These are phyloP conservation scores for Myotisia sp. DNA, from an alignment of 2,329 filamentous ascomycete genomes.

Conservation along the genomic window DNA sequence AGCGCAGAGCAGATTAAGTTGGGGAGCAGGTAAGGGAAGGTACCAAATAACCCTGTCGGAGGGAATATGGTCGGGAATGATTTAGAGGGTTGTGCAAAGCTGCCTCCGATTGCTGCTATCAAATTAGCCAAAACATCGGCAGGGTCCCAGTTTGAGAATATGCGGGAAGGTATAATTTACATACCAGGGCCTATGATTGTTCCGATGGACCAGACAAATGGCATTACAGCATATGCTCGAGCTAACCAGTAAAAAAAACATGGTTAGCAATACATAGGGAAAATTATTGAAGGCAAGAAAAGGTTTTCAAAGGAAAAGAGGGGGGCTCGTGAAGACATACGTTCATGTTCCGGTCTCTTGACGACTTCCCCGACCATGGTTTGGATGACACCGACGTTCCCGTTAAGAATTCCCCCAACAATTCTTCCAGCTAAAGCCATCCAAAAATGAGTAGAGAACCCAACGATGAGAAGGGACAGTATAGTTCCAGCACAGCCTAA, in stretches of 20 bases:
- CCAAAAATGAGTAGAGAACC: constrained; percentile 60
- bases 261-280: neutral
- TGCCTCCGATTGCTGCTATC: constrained; percentile 61
- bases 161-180: neutral
- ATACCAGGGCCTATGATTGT: constrained; percentile 64
- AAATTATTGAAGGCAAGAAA: no score
- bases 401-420: constrained; percentile 71
- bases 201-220: constrained; percentile 75
- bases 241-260: constrained; percentile 30
- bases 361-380: constrained; percentile 95
- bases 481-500: constrained; percentile 63
- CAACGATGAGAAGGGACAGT: constrained; percentile 67
- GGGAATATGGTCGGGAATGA: constrained; percentile 62
- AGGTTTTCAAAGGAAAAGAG: constrained; percentile 1
- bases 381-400: constrained; percentile 80
- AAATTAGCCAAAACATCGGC: constrained; percentile 2
- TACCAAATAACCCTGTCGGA: constrained; percentile 53
- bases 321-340: constrained; percentile 18
- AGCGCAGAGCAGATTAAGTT: constrained; percentile 71
- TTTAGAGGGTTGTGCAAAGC: constrained; percentile 63
- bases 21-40: constrained; percentile 74
- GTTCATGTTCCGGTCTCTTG: constrained; percentile 70
- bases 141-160: no score
- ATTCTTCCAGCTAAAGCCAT: constrained; percentile 69
- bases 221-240: constrained; percentile 84